Evolutionary conservation across 2,329 filamentous ascomycete species (phyloP).

Genomic region (Alternaria ethzedia): DNA sequence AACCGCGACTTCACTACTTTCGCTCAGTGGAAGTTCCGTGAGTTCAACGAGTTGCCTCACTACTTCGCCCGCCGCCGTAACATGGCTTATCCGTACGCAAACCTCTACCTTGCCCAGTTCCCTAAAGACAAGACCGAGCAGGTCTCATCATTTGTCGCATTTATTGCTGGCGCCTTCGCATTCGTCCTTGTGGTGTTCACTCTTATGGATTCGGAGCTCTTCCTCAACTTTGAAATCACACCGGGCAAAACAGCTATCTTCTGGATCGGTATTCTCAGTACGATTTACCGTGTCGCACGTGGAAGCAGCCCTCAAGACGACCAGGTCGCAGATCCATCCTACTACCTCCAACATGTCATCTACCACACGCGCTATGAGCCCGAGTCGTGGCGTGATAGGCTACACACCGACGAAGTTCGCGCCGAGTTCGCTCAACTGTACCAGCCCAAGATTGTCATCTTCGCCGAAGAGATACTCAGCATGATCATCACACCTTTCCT

Average conservation of each 20-base stretch:
- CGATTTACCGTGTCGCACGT: slow-evolving; percentile 81
- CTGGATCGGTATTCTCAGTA: slow-evolving; percentile 82
- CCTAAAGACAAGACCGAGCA: slow-evolving; percentile 94
- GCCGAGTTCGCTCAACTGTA: slow-evolving; percentile 89
- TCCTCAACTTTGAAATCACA: slow-evolving; percentile 90
- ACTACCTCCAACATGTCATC: slow-evolving; percentile 85
- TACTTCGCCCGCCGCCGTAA: slow-evolving; percentile 88
- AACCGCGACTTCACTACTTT: slow-evolving; percentile 89
- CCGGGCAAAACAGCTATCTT: slow-evolving; percentile 87
- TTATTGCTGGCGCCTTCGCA: slow-evolving; percentile 84
- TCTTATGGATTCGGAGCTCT: slow-evolving; percentile 87
- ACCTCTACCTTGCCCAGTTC: slow-evolving; percentile 92
- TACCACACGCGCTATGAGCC: slow-evolving; percentile 93
- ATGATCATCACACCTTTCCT: slow-evolving; percentile 92
- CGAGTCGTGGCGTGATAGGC: slow-evolving; percentile 81
- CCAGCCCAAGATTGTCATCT: slow-evolving; percentile 89
- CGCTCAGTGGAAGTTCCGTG: slow-evolving; percentile 97
- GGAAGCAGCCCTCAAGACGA: slow-evolving; percentile 84
- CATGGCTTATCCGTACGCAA: slow-evolving; percentile 94
- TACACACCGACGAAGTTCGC: slow-evolving; percentile 95
- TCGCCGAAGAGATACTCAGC: slow-evolving; percentile 88
- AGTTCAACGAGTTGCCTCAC: slow-evolving; percentile 96
- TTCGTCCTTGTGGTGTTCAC: slow-evolving; percentile 85
- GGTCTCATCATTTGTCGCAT: slow-evolving; percentile 81
- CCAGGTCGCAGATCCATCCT: slow-evolving; percentile 91